These are phyloP conservation scores for Microsporum canis DNA, from an alignment of 2,329 filamentous ascomycete genomes.

Conservation along the genomic window DNA sequence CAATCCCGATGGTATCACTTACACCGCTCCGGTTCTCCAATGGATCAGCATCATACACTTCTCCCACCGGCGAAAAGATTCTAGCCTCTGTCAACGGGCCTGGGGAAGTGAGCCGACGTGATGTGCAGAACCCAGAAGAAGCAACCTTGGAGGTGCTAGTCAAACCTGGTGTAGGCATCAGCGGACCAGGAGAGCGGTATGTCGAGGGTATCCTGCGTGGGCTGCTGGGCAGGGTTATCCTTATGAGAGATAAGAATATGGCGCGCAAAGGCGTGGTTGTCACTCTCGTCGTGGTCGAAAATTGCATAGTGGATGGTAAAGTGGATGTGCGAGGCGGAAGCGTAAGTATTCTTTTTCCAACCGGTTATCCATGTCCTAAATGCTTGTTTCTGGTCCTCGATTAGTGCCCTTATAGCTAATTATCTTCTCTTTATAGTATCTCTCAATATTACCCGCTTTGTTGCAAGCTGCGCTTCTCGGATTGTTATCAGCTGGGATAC, in stretches of 20 bases:
- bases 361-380: not conserved
- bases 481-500: slow-evolving; percentile 70
- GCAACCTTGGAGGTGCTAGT: slow-evolving; percentile 83
- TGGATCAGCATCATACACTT: slow-evolving; percentile 33
- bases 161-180: slow-evolving; percentile 71
- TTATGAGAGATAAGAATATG: slow-evolving; percentile 33
- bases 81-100: slow-evolving; percentile 85
- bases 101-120: slow-evolving; percentile 72
- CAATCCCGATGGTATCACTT: slow-evolving; percentile 26
- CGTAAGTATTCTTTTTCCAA: slow-evolving; percentile 21
- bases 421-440: slow-evolving; percentile 44
- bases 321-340: slow-evolving; percentile 28
- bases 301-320: slow-evolving; percentile 22
- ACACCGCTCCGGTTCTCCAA: slow-evolving; percentile 28
- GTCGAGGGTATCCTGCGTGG: slow-evolving; percentile 50
- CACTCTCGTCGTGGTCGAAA: slow-evolving; percentile 32
- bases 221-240: slow-evolving; percentile 29
- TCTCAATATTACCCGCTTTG: slow-evolving; percentile 68
- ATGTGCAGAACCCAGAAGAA: slow-evolving; percentile 77
- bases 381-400: not conserved
- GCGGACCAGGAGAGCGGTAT: slow-evolving; percentile 72
- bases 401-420: not conserved
- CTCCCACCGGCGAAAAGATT: slow-evolving; percentile 57
- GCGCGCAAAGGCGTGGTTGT: slow-evolving; percentile 34
- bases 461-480: slow-evolving; percentile 69